Conservation (phyloP, 768 basidiomycete species). For the Asterophora parasitica region DNA sequence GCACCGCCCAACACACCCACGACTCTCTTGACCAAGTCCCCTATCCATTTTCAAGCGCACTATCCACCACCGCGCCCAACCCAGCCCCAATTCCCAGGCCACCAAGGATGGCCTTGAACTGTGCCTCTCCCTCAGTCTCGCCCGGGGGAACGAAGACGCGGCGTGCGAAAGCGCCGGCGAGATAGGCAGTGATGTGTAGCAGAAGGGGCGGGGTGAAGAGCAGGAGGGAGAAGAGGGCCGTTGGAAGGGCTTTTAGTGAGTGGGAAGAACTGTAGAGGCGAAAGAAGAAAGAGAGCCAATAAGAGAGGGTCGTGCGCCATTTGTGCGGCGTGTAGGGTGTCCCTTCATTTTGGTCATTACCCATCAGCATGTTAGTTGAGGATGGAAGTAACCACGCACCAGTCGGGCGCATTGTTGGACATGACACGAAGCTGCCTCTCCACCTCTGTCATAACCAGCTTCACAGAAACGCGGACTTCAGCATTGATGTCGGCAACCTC, state of each 20-base stretch:
- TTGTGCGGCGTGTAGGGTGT: slow-evolving; percentile 52
- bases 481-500: slow-evolving; percentile 30
- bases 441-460: slow-evolving; percentile 48
- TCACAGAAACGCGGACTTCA: slow-evolving; percentile 45
- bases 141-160: slow-evolving; percentile 38
- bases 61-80: slow-evolving; percentile 16
- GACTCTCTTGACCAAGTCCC: slow-evolving; percentile 9
- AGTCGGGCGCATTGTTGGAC: slow-evolving; percentile 65
- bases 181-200: slow-evolving; percentile 55
- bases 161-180: slow-evolving; percentile 39
- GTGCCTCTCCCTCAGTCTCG: slow-evolving; percentile 66
- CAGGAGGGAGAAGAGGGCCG: slow-evolving; percentile 30
- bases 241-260: slow-evolving; percentile 28
- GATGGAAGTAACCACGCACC: slow-evolving; percentile 36
- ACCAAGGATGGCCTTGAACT: slow-evolving; percentile 64
- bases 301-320: slow-evolving; percentile 40
- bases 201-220: slow-evolving; percentile 42
- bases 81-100: slow-evolving; percentile 26
- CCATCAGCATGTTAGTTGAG: slow-evolving; percentile 1
- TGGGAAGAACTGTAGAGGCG: not conserved
- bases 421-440: slow-evolving; percentile 43
- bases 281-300: not conserved
- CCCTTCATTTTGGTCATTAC: slow-evolving; percentile 33
- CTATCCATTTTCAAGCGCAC: not conserved
- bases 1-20: slow-evolving; percentile 15